phyloP scores from a whole-genome alignment of 306 rosid genomes.

The Rosa lucieae region DNA sequence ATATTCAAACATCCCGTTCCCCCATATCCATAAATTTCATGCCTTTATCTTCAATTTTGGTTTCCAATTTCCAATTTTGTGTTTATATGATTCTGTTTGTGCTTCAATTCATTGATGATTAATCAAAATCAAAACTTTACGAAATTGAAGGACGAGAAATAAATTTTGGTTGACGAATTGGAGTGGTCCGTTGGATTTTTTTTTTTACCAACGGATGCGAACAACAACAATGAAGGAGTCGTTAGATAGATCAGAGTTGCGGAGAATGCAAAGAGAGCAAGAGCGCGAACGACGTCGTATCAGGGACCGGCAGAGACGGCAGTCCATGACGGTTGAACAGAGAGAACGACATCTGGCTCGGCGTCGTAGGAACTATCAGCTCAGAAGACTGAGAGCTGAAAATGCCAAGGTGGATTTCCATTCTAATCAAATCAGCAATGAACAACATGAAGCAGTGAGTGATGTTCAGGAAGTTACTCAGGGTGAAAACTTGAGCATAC shows the following conservation, averaged over 20 bases:
- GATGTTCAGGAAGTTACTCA: slow-evolving; percentile 5
- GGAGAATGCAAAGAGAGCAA: slow-evolving; percentile 58
- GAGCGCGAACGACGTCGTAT: slow-evolving; percentile 77
- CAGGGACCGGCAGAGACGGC: slow-evolving; percentile 75
- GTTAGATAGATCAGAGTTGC: slow-evolving; percentile 37
- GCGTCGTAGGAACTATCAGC: slow-evolving; percentile 81
- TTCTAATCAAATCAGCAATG: slow-evolving; percentile 34
- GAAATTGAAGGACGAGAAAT: background rate
- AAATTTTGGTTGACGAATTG: background rate
- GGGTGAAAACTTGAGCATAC: background rate
- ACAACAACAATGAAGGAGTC: slow-evolving; percentile 40
- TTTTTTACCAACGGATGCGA: background rate
- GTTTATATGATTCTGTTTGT: background rate
- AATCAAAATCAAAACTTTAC: background rate
- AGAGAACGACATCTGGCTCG: slow-evolving; percentile 78
- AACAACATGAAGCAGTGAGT: slow-evolving; percentile 31
- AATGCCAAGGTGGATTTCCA: slow-evolving; percentile 26
- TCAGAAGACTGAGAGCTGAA: slow-evolving; percentile 67
- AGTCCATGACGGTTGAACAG: slow-evolving; percentile 79
- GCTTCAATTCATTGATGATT: background rate
- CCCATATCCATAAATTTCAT: background rate
- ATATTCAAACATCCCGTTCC: too few species aligned
- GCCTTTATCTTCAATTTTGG: background rate
- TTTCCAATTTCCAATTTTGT: background rate
- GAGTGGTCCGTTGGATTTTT: slow-evolving; percentile 3